Evolutionary conservation across 2,329 filamentous ascomycete species (phyloP), one percentile per base, ranked within the genome.

Genomic region (Myriosclerotinia duriaeana): DNA sequence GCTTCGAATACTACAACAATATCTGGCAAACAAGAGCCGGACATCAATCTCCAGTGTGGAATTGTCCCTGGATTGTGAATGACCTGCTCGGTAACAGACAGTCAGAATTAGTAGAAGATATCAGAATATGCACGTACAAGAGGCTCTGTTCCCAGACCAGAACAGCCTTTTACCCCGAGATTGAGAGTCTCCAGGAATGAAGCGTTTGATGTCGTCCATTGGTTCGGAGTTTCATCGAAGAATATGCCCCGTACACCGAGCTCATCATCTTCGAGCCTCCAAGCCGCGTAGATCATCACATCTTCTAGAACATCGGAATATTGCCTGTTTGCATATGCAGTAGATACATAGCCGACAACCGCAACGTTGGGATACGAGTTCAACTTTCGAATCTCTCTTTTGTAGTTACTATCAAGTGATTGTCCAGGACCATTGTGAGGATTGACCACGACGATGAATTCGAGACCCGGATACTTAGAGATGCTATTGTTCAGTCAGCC

Each of bases 271-370:
- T 67, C 65, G n/a, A 46, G 55, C 52, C 64, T 60, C 70, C 70
- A 71, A 6, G 30, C 53, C 7, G 67, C 53, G 50, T 70, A 71
- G 34, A 60, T 67, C 14, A 54, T 66, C 9, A 71, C 40, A 50
- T 71, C 69, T 58, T 46, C 58, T 26, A 44, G 40, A 53, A 68
- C 40, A 3, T 14, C n/a, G 20, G 52, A 53, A 50, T 44, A 58
- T 46, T 56, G 50, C 44, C 67, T 61, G 40, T 66, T 72, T 17
- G 73, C 75, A 59, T 78, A 78, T 22, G 67, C 61, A 3, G 77
- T 79, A 14, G 73, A 73, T 30, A 80, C 76, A 66, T 81, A 81
- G 11, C 79, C 79, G 22, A 80, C 67, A 8, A 77, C 72, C 0
- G 72, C 69, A 38, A 78, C 75, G 61, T 80, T 80, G 48, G 59